phyloP scores from a whole-genome alignment of 2,329 filamentous ascomycete species.

The Penicillium italicum region DNA sequence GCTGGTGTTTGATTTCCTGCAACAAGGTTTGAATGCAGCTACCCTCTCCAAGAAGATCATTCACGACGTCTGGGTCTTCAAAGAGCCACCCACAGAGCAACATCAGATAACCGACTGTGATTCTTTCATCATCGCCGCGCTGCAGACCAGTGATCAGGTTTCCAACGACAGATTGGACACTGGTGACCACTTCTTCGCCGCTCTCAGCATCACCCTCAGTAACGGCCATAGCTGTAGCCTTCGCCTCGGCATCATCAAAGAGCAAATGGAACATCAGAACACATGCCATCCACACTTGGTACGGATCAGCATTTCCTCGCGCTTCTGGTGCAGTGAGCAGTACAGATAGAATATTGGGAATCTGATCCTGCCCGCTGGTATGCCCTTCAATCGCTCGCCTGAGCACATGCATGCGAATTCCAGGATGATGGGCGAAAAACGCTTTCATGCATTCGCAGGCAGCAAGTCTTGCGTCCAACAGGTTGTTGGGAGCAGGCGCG shows the following conservation, averaged over 20 bases:
- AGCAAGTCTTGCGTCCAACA: slow-evolving; percentile 77
- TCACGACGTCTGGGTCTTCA: slow-evolving; percentile 84
- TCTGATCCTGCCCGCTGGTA: slow-evolving; percentile 69
- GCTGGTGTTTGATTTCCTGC: slow-evolving; percentile 64
- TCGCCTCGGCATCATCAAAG: slow-evolving; percentile 74
- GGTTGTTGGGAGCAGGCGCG: slow-evolving; percentile 60
- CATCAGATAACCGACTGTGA: slow-evolving; percentile 84
- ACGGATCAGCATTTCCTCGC: slow-evolving; percentile 69
- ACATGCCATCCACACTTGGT: slow-evolving; percentile 84
- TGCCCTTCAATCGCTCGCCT: slow-evolving; percentile 86
- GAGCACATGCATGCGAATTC: slow-evolving; percentile 81
- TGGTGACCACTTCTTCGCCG: slow-evolving; percentile 92
- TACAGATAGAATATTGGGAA: slow-evolving; percentile 82
- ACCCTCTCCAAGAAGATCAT: slow-evolving; percentile 88
- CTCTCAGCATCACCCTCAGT: slow-evolving; percentile 83
- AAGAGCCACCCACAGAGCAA: slow-evolving; percentile 85
- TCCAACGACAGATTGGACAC: slow-evolving; percentile 80
- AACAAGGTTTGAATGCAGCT: slow-evolving; percentile 86
- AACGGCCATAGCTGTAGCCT: slow-evolving; percentile 73
- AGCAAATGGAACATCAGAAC: slow-evolving; percentile 83
- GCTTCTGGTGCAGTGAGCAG: slow-evolving; percentile 65
- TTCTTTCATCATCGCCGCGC: slow-evolving; percentile 70
- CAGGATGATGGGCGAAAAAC: slow-evolving; percentile 78
- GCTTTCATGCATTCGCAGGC: slow-evolving; percentile 89
- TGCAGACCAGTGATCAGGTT: slow-evolving; percentile 80